Base-by-base conservation (phyloP, 805 yeast species). In the Tetrapisispora phaffii region DNA sequence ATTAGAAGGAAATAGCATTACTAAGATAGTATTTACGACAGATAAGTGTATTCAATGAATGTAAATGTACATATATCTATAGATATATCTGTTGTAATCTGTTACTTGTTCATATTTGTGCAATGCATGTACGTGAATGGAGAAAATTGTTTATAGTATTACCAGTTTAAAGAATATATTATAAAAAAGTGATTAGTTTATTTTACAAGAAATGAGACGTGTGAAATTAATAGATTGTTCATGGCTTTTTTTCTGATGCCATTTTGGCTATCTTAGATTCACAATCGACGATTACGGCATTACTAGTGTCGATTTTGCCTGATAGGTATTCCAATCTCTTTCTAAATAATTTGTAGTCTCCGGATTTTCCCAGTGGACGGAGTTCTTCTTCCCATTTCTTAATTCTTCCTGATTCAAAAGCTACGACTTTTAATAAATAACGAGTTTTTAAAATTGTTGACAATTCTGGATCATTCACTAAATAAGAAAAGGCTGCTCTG, bases 401-500 rank as follows among this genome's bases (percentile, higher is more conserved):
- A 42, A 90, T 82, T 55, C 81, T 77, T 1, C 68, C 71, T 10
- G 76, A 74, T 55, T 87, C 95, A 44, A 75, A 62, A 3, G 69
- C 63, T 36, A 86, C 74, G 41, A 80, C 66, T 35, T 70, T 71
- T 39, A 70, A 65, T 44, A 82, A 64, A 50, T 80, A 79, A 21
- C 76, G 72, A 2, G 81, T 70, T 59, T 87, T 95, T 60, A 85
- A 72, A 12, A 77, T 70, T 21, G 76, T 76, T 45, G 70, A 74
- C 7, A 84, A 64, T 16, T 72, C 70, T 15, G 67, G 55, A 58
- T 88, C 89, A 1, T 69, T 52, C 2, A 79, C 73, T 57, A 93
- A 69, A 47, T 75, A 74, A 46, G 70, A 56, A 66, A 90, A 93
- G 0, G 97, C 96, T 0, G 89, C 85, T 46, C 74, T 73, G 62